Evolutionary conservation across 805 yeast genomes (phyloP).

Genomic region (Torulaspora quercuum): DNA sequence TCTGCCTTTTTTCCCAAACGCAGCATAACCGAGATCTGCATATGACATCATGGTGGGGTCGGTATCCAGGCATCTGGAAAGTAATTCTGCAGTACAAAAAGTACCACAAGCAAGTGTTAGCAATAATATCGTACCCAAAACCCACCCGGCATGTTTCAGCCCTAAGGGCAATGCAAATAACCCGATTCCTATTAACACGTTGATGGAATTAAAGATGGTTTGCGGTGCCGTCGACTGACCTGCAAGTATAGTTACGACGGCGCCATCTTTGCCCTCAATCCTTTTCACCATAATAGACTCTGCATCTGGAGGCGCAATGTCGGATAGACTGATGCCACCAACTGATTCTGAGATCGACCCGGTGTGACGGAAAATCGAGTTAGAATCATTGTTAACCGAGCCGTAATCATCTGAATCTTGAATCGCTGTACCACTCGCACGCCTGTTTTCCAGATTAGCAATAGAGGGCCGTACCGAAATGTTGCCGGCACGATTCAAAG

Average conservation of each 20-base stretch:
- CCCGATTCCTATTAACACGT: slow-evolving; percentile 74
- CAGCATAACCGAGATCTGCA: slow-evolving; percentile 85
- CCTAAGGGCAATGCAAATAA: slow-evolving; percentile 71
- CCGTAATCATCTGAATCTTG: slow-evolving; percentile 45
- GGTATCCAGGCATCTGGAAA: slow-evolving; percentile 73
- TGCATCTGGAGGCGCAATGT: slow-evolving; percentile 40
- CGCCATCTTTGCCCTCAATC: slow-evolving; percentile 69
- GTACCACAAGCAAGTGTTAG: slow-evolving; percentile 62
- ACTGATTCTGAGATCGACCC: slow-evolving; percentile 46
- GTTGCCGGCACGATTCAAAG: slow-evolving; percentile 36
- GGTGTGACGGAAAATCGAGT: slow-evolving; percentile 36
- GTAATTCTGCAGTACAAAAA: slow-evolving; percentile 69
- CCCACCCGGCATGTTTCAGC: slow-evolving; percentile 64
- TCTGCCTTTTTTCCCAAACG: slow-evolving; percentile 75
- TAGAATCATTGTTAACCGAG: slow-evolving; percentile 33
- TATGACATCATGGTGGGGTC: slow-evolving; percentile 80
- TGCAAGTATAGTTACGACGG: slow-evolving; percentile 63
- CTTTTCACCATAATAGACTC: slow-evolving; percentile 55
- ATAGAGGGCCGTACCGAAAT: slow-evolving; percentile 28
- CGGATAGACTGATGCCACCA: slow-evolving; percentile 41
- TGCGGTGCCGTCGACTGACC: slow-evolving; percentile 82
- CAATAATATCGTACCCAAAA: slow-evolving; percentile 59
- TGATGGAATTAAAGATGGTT: slow-evolving; percentile 73
- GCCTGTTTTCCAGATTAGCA: slow-evolving; percentile 21
- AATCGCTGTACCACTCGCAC: slow-evolving; percentile 23